phyloP scores from a whole-genome alignment of 345 rosid genomes.

The Hibiscus mutabilis region DNA sequence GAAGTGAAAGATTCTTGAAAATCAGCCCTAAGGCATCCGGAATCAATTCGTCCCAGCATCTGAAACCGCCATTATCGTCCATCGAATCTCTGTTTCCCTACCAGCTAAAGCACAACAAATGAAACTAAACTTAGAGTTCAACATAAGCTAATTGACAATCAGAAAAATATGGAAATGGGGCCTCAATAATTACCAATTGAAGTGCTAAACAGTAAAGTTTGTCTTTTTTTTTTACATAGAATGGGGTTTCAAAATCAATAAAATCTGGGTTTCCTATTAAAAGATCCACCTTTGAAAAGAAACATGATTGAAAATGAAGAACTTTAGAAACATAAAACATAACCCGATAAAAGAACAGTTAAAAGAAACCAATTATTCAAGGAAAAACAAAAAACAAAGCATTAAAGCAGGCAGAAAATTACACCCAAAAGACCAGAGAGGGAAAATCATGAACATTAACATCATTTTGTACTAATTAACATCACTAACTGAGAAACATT shows the following conservation, averaged over 20 bases:
- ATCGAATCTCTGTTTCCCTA: too few relatives aligned
- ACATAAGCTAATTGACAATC: not conserved
- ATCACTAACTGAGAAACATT: not conserved
- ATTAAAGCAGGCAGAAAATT: not conserved
- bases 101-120: not conserved
- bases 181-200: not conserved
- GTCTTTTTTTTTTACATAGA: not conserved
- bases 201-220: not conserved
- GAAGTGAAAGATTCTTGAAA: slow-evolving; percentile 18
- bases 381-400: too few relatives aligned
- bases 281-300: not conserved
- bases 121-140: not conserved
- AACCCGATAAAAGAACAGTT: slow-evolving; percentile 6
- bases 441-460: not conserved
- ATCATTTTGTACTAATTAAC: not conserved
- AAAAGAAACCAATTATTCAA: too few relatives aligned
- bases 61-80: slow-evolving; percentile 1
- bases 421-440: slow-evolving; percentile 1
- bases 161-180: not conserved
- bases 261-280: not conserved
- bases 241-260: not conserved
- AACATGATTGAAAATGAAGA: slow-evolving; percentile 12
- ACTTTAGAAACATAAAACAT: not conserved
- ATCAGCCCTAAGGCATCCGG: slow-evolving; percentile 25
- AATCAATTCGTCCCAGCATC: slow-evolving; percentile 23